Evolutionary conservation across 352 stramenopile species (phyloP).

Genomic region (Globisporangium cylindrosporum): DNA sequence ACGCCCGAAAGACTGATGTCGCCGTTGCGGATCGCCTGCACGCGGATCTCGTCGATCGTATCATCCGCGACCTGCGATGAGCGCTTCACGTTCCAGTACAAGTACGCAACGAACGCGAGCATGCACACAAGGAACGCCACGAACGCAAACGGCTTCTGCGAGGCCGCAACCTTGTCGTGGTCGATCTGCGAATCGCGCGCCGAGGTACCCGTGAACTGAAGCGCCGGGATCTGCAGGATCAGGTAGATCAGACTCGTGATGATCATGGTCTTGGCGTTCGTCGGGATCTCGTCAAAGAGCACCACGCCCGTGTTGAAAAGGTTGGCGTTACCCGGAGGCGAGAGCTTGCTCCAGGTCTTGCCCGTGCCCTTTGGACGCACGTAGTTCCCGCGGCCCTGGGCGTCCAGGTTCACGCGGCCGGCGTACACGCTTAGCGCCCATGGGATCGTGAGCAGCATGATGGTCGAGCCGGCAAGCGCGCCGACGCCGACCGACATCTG

Average conservation of each 20-base stretch:
- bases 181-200: conserved; percentile 65
- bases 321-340: conserved; percentile 65
- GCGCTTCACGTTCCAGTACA: conserved; percentile 89
- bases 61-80: conserved; percentile 66
- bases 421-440: conserved; percentile 93
- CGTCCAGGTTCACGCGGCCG: conserved; percentile 94
- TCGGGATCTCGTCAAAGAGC: conserved; percentile 84
- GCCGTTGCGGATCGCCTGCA: conserved; percentile 64
- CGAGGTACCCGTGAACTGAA: conserved; percentile 83
- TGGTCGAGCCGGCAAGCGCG: conserved; percentile 97
- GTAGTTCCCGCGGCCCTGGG: conserved; percentile 84
- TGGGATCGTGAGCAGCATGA: conserved; percentile 99
- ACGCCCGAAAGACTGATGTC: conserved; percentile 82
- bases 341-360: conserved; percentile 82
- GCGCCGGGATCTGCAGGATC: conserved; percentile 92
- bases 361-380: conserved; percentile 64
- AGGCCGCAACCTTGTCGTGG: conserved; percentile 60
- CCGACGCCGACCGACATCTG: conserved; percentile 96
- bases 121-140: conserved; percentile 88
- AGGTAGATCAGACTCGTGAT: conserved; percentile 94
- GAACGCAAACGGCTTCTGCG: conserved; percentile 89
- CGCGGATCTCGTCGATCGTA: conserved; percentile 67
- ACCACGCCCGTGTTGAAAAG: conserved; percentile 76
- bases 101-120: conserved; percentile 89
- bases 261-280: conserved; percentile 91